Evolutionary conservation across 192 early-diverging fungal species (phyloP).

Genomic region (Entomortierella chlamydospora): DNA sequence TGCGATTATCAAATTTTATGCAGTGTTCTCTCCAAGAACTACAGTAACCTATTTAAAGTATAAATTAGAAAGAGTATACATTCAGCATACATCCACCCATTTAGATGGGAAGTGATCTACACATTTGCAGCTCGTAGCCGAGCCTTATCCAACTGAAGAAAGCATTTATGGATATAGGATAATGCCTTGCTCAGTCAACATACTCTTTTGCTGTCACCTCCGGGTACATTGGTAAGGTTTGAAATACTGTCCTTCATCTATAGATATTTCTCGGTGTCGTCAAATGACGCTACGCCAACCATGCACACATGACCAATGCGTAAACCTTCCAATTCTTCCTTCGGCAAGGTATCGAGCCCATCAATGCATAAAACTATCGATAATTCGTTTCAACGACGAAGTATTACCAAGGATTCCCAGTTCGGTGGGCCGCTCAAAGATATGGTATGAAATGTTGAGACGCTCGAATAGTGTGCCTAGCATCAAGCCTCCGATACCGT

Average conservation of each 20-base stretch:
- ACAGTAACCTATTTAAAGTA: not conserved
- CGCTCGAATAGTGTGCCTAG: conserved; percentile 2
- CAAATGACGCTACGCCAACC: conserved; percentile 3
- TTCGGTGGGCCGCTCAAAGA: conserved; percentile 7
- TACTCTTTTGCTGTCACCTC: not conserved
- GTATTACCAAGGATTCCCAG: not conserved
- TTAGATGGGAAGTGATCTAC: not conserved
- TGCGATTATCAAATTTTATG: not conserved
- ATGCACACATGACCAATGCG: not conserved
- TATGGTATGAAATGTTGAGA: not conserved
- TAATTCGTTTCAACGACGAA: too few species aligned
- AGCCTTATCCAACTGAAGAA: too few species aligned
- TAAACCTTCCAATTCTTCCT: not conserved
- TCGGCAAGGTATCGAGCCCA: not conserved
- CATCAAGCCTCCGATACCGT: not conserved
- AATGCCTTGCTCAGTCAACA: not conserved
- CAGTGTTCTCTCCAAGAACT: not conserved
- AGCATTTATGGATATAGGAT: too few species aligned
- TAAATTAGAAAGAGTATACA: not conserved
- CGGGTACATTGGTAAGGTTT: not conserved
- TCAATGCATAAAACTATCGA: too few species aligned
- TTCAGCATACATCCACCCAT: not conserved
- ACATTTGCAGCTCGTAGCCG: not conserved
- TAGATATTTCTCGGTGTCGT: conserved; percentile 6
- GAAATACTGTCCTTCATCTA: not conserved